A percentile compares a stretch with the other conserved stretches of the same genome.
Conservation (phyloP, 495 filamentous ascomycete species). For the Neurospora sp. region DNA sequence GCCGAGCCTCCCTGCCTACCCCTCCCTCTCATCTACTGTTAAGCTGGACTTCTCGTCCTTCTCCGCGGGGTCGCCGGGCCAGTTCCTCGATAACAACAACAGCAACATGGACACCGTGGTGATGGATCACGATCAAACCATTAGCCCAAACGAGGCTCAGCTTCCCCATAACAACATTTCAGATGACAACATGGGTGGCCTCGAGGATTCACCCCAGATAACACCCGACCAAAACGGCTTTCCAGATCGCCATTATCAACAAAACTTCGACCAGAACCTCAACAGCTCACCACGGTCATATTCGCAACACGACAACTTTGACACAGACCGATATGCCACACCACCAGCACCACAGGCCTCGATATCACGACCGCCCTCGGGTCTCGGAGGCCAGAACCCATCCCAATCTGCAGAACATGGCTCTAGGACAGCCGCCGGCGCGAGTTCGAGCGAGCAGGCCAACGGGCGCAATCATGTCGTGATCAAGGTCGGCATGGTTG, state of each 20-base stretch:
- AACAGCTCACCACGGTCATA: constrained; percentile 19
- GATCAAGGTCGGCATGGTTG: constrained; percentile 99
- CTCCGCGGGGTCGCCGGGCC: constrained; percentile 36
- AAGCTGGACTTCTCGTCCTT: constrained; percentile 41
- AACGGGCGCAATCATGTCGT: constrained; percentile 77
- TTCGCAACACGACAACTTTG: constrained; percentile 19
- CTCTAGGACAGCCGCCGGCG: constrained; percentile 25
- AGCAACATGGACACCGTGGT: constrained; percentile 32
- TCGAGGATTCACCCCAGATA: constrained; percentile 26
- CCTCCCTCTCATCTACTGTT: constrained; percentile 7
- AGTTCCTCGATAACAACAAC: constrained; percentile 40
- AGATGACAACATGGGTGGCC: constrained; percentile 30
- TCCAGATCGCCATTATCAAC: constrained; percentile 21
- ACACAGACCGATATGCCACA: constrained; percentile 29
- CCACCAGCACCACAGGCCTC: constrained; percentile 26
- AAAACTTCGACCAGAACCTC: constrained; percentile 30
- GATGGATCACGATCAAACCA: constrained; percentile 34
- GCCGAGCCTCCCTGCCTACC: neutral
- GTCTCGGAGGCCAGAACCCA: constrained; percentile 32
- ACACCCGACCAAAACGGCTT: constrained; percentile 14
- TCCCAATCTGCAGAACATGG: constrained; percentile 23
- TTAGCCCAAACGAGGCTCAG: neutral
- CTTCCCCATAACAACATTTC: neutral
- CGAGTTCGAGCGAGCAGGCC: constrained; percentile 30
- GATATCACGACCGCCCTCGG: constrained; percentile 40